Evolutionary conservation across 1,284 basidiomycete species (phyloP).

Genomic region (Microstroma glucosiphilum): DNA sequence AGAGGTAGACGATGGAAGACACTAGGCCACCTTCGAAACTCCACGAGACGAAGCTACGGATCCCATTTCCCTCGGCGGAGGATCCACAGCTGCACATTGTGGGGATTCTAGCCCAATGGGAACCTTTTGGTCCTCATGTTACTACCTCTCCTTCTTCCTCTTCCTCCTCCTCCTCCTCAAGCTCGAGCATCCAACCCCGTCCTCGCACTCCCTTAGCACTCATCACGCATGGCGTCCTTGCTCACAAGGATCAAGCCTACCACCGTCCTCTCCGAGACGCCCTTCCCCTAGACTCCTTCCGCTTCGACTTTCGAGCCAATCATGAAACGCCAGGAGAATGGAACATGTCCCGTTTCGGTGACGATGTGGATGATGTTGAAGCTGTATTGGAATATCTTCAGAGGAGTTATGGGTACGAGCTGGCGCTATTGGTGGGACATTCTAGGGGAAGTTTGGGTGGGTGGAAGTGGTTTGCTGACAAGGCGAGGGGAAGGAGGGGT

Average conservation of each 20-base stretch:
- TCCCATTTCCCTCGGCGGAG: conserved; percentile 24
- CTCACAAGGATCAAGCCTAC: conserved; percentile 64
- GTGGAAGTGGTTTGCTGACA: conserved; percentile 25
- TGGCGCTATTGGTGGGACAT: conserved; percentile 22
- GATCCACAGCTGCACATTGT: conserved; percentile 25
- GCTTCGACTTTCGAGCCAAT: conserved; percentile 67
- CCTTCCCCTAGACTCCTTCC: conserved; percentile 70
- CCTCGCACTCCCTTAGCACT: conserved; percentile 18
- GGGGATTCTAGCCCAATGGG: conserved; percentile 25
- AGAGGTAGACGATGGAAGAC: too few relatives aligned
- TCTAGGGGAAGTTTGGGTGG: conserved; percentile 22
- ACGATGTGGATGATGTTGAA: conserved; percentile 17
- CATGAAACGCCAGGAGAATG: conserved; percentile 17
- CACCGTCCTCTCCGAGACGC: conserved; percentile 64
- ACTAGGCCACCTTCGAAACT: too few relatives aligned
- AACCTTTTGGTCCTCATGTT: conserved; percentile 19
- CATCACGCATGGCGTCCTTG: conserved; percentile 37
- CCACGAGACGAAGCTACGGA: conserved; percentile 25
- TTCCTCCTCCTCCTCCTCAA: conserved; percentile 12
- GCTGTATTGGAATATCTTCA: conserved; percentile 12
- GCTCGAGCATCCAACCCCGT: conserved; percentile 11
- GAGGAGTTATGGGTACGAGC: conserved; percentile 15
- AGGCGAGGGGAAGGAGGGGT: neutral
- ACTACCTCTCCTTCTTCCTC: neutral
- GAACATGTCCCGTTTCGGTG: conserved; percentile 12